phyloP scores from a whole-genome alignment of 2,329 filamentous ascomycete species.

The Fusarium sp. region DNA sequence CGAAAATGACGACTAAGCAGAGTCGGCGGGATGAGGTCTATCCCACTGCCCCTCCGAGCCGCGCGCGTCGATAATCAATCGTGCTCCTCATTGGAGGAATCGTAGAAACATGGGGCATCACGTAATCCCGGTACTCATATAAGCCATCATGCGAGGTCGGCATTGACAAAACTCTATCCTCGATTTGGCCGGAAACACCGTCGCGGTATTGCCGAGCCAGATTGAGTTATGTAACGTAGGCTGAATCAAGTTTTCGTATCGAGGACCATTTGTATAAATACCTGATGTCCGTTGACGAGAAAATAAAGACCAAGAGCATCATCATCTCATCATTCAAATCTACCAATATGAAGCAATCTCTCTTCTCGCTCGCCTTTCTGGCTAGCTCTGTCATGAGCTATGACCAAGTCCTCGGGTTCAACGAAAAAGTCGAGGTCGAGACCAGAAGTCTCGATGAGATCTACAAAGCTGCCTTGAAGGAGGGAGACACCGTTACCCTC shows the following conservation, averaged over 20 bases:
- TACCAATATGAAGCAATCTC: conserved; percentile 12
- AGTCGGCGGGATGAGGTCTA: background rate
- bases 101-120: background rate
- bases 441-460: conserved; percentile 61
- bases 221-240: background rate
- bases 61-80: background rate
- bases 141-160: background rate
- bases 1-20: background rate
- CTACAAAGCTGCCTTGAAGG: conserved; percentile 59
- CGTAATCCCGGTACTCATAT: background rate
- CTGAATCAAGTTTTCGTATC: background rate
- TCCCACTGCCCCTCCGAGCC: conserved; percentile 1
- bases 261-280: no score
- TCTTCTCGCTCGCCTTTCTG: conserved; percentile 13
- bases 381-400: conserved; percentile 12
- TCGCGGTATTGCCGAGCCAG: background rate
- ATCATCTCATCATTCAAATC: background rate
- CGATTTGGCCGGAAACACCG: background rate
- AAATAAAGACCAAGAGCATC: background rate
- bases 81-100: background rate
- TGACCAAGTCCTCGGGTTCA: conserved; percentile 41
- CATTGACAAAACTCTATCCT: background rate
- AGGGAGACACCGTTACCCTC: conserved; percentile 57
- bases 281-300: no score
- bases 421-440: conserved; percentile 45